Conservation (phyloP, 441 rosid genomes). For the Populus hybrid region DNA sequence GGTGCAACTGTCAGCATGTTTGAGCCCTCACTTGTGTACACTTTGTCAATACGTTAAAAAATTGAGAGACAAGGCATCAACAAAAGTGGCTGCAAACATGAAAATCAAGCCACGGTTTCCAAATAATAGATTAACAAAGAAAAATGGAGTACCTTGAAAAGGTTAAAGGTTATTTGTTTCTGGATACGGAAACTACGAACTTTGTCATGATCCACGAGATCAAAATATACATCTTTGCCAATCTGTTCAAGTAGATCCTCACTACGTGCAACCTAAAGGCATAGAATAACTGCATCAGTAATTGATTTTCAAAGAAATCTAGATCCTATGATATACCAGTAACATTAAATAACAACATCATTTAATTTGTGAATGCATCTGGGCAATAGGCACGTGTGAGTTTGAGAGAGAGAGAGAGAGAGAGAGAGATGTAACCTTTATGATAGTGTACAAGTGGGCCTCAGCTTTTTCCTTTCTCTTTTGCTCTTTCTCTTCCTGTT, state of each 20-base stretch:
- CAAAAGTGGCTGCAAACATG: not conserved
- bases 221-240: constrained; percentile 83
- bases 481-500: constrained; percentile 86
- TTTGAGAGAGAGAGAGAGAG: constrained; percentile 10
- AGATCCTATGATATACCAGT: not conserved
- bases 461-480: constrained; percentile 84
- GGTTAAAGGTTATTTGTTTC: constrained; percentile 66
- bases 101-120: not conserved
- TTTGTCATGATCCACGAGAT: constrained; percentile 94
- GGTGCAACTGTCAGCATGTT: no score
- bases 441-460: constrained; percentile 87
- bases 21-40: no score
- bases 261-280: constrained; percentile 71
- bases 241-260: constrained; percentile 81
- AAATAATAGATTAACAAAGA: not conserved
- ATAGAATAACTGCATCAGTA: constrained; percentile 14
- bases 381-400: not conserved
- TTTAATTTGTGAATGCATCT: not conserved
- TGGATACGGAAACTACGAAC: constrained; percentile 81
- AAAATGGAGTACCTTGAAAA: constrained; percentile 61
- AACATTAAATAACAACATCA: not conserved
- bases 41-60: no score
- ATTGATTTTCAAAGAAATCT: constrained; percentile 3
- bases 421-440: constrained; percentile 50
- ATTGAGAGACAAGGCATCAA: not conserved